Evolutionary conservation across 2,329 filamentous ascomycete species (phyloP), one percentile per base, ranked within the genome.

Genomic region (Phaeoacremonium minimum): DNA sequence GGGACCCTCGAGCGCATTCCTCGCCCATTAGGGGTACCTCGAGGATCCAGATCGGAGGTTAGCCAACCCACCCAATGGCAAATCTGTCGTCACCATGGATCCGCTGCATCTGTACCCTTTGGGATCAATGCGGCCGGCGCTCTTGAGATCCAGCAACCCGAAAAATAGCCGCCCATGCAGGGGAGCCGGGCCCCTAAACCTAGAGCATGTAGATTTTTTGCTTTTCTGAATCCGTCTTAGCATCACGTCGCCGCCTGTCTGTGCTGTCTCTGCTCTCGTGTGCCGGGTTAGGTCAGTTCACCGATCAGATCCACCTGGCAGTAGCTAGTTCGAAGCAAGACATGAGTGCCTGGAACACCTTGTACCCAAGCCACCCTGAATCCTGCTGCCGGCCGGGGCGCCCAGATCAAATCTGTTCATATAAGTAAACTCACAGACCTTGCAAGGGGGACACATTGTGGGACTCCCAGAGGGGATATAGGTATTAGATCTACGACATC

Each of bases 211-310:
- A n/a, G n/a, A n/a, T n/a, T n/a, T n/a, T n/a, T n/a, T n/a, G n/a
- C n/a, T n/a, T n/a, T n/a, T 26, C 33, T 39, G 32, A 20, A 39
- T 39, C 28, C 33, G 37, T 39, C 28, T 22, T 39, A 39, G 37
- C 29, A n/a, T n/a, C n/a, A n/a, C n/a, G n/a, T n/a, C n/a, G n/a
- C n/a, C n/a, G n/a, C n/a, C n/a, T n/a, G n/a, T n/a, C n/a, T n/a
- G n/a, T n/a, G n/a, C n/a, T n/a, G n/a, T n/a, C n/a, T 19, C 30
- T 29, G 32, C 36, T 32, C 32, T 37, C n/a, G n/a, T n/a, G n/a
- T n/a, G n/a, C n/a, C n/a, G n/a, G n/a, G n/a, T n/a, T n/a, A n/a
- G n/a, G n/a, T n/a, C n/a, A 26, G 22, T 9, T 26, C 22, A 26
- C 22, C 22, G 22, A 26, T n/a, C n/a, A n/a, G n/a, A n/a, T 26